Base-by-base conservation (phyloP, 2,329 filamentous ascomycete species). In the Nemania sp. region DNA sequence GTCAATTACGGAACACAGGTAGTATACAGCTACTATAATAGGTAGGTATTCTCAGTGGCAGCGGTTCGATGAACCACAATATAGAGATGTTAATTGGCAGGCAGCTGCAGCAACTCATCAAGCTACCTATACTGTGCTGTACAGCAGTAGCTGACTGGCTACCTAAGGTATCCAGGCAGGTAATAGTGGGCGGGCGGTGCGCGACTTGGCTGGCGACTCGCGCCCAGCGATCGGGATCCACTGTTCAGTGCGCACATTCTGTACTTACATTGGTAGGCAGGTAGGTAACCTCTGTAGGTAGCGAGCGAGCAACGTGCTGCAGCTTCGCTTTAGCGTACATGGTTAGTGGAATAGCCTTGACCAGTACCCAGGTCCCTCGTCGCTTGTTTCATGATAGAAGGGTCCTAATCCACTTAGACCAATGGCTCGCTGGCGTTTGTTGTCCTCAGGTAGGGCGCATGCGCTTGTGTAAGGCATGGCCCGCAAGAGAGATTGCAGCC, bases 321-420 rank as follows among this genome's bases (percentile, higher is more conserved):
- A 68, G 68, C 69, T 73, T 73, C 69, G 71, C 72, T 67, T 41
- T 38, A 55, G 10, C 47, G 13, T 32, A 29, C 45, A 5, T 20
- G 5, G 24, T n/a, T n/a, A 45, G 41, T 45, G 41, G 13, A 27
- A 13, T 29, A 52, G 22, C 62, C 43, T 35, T 29, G 57, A 52
- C 66, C 70, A 68, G 60, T 56, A 49, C 24, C 59, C 35, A n/a
- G 45, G 22, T 66, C 52, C 67, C 62, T 72, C 66, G 72, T 74
- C 71, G 71, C 72, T 73, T 77, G 75, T 77, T 77, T 77, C 75
- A 77, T 73, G 66, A 68, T 71, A 49, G 69, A 70, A 52, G 69
- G 60, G n/a, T 68, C 67, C 67, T 64, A 62, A 63, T 62, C 72
- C 74, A 71, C 71, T 74, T 71, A 67, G 66, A 71, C 73, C 75